These are phyloP conservation scores for Penicillium manginii DNA, from an alignment of 495 filamentous ascomycete genomes.

Conservation along the genomic window DNA sequence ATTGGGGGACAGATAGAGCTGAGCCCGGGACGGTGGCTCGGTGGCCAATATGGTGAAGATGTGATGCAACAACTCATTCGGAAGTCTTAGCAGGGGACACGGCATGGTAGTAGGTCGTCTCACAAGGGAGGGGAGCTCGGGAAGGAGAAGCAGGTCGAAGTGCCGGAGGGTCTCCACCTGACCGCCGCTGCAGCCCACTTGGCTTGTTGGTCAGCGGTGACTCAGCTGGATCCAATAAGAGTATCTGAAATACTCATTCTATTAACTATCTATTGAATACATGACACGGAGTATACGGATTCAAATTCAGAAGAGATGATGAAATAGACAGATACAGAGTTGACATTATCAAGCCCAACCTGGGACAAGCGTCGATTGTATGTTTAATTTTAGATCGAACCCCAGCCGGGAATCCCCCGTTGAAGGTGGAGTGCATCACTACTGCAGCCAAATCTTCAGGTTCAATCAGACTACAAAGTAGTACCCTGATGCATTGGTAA, in stretches of 20 bases:
- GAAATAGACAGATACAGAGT: not conserved
- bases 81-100: constrained; percentile 30
- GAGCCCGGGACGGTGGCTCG: constrained; percentile 32
- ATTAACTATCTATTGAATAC: no score
- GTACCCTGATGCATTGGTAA: no score
- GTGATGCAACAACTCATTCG: constrained; percentile 47
- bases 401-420: constrained; percentile 12
- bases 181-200: constrained; percentile 15
- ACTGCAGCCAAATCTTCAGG: no score
- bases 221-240: constrained; percentile 17
- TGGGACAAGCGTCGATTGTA: not conserved
- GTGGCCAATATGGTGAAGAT: constrained; percentile 37
- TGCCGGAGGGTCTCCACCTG: constrained; percentile 28
- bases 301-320: not conserved
- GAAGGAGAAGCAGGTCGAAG: constrained; percentile 20
- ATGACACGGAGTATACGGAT: no score
- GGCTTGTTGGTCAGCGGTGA: constrained; percentile 29
- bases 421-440: not conserved
- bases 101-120: constrained; percentile 14
- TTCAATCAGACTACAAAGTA: no score
- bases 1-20: constrained; percentile 31
- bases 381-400: not conserved
- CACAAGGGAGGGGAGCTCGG: constrained; percentile 17
- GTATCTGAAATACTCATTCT: no score
- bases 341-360: not conserved